Evolutionary conservation across 805 yeast species (phyloP).

Genomic region (Candida nonsorbophila): DNA sequence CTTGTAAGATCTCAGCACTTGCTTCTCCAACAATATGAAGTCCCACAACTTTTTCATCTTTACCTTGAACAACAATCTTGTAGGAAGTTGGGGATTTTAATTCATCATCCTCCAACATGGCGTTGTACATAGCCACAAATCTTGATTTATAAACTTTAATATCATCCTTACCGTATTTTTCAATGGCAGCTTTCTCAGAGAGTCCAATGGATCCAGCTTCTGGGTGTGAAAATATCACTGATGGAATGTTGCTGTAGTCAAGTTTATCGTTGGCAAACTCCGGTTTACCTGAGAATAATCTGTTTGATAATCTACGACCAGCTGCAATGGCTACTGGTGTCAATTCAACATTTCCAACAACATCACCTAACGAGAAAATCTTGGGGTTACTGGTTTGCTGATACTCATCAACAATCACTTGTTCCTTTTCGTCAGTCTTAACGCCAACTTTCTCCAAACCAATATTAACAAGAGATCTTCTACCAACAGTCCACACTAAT

Average conservation of each 20-base stretch:
- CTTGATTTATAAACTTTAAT: slow-evolving; percentile 76
- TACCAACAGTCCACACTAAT: slow-evolving; percentile 91
- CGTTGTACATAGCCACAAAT: slow-evolving; percentile 90
- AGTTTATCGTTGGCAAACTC: slow-evolving; percentile 68
- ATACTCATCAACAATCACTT: slow-evolving; percentile 78
- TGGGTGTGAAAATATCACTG: slow-evolving; percentile 97
- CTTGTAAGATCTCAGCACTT: slow-evolving; percentile 91
- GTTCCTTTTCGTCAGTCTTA: slow-evolving; percentile 51
- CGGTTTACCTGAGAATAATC: slow-evolving; percentile 78
- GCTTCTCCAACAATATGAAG: slow-evolving; percentile 89
- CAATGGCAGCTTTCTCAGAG: slow-evolving; percentile 71
- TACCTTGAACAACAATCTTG: slow-evolving; percentile 73
- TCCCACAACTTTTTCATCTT: slow-evolving; percentile 91
- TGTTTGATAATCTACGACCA: slow-evolving; percentile 88
- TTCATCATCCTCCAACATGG: slow-evolving; percentile 60
- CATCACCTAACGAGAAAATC: slow-evolving; percentile 89
- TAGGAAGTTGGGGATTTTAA: slow-evolving; percentile 84
- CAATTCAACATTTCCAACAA: slow-evolving; percentile 85
- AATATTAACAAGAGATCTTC: slow-evolving; percentile 69
- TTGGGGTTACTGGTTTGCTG: slow-evolving; percentile 72
- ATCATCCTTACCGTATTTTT: slow-evolving; percentile 72
- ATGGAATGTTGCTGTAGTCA: slow-evolving; percentile 83
- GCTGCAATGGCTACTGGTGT: slow-evolving; percentile 99
- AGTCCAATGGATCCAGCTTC: slow-evolving; percentile 95
- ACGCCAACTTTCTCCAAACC: slow-evolving; percentile 77